A percentile compares a stretch with the other conserved stretches of the same genome.
These are phyloP conservation scores for Aureobasidium zeae DNA, from an alignment of 2,329 filamentous ascomycete species.

Conservation along the genomic window DNA sequence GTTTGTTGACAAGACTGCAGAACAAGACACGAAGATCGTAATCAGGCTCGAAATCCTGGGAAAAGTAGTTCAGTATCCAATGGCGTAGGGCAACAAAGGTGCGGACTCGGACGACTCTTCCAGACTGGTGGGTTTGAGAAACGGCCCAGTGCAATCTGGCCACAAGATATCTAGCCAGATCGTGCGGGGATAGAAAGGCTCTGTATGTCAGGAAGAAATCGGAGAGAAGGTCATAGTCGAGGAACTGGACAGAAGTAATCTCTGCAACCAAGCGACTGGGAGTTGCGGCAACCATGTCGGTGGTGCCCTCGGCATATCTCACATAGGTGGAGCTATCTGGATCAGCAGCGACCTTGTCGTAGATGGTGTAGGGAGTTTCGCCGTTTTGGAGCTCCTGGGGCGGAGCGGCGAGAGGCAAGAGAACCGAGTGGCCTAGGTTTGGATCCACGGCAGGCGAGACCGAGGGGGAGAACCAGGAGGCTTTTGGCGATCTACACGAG, in stretches of 20 bases:
- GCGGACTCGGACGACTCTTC: conserved; percentile 87
- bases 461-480: conserved; percentile 13
- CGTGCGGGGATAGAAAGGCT: conserved; percentile 66
- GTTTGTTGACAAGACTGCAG: conserved; percentile 65
- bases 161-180: conserved; percentile 74
- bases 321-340: conserved; percentile 78
- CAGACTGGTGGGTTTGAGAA: conserved; percentile 67
- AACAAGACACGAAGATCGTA: conserved; percentile 66
- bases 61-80: conserved; percentile 97
- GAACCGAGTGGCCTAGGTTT: not conserved
- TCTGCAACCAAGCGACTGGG: conserved; percentile 86
- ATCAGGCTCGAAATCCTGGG: conserved; percentile 81
- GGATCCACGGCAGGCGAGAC: not conserved
- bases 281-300: conserved; percentile 78
- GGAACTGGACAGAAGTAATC: conserved; percentile 89
- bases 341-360: conserved; percentile 69
- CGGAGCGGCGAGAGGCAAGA: not conserved
- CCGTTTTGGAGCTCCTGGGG: conserved; percentile 5
- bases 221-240: conserved; percentile 93
- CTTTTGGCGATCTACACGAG: conserved; percentile 8
- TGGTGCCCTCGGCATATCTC: conserved; percentile 61
- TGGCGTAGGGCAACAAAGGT: conserved; percentile 93
- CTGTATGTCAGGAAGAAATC: conserved; percentile 97
- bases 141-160: conserved; percentile 83
- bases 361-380: conserved; percentile 54